phyloP scores from a whole-genome alignment of 2,329 filamentous ascomycete genomes.

The Lomentospora prolificans region DNA sequence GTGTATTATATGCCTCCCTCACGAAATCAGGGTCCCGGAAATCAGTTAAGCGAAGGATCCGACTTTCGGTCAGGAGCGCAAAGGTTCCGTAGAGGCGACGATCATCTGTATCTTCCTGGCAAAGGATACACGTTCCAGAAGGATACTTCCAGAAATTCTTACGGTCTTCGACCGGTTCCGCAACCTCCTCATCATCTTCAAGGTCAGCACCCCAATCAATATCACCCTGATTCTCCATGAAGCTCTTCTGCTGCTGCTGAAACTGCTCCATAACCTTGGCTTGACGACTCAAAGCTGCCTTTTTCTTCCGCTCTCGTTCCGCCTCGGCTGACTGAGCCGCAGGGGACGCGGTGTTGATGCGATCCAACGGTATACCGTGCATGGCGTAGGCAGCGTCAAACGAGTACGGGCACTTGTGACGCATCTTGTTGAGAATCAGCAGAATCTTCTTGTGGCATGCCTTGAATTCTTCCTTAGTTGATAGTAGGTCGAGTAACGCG shows the following conservation, averaged over 20 bases:
- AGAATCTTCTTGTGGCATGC: conserved; percentile 76
- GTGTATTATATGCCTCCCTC: conserved; percentile 69
- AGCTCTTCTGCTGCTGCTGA: conserved; percentile 93
- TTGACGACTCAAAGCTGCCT: conserved; percentile 79
- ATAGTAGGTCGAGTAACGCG: conserved; percentile 51
- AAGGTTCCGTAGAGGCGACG: conserved; percentile 86
- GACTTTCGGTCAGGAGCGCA: conserved; percentile 77
- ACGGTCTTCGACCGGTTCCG: conserved; percentile 48
- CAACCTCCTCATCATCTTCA: conserved; percentile 61
- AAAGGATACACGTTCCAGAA: conserved; percentile 85
- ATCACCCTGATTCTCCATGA: conserved; percentile 78
- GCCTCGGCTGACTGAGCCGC: conserved; percentile 57
- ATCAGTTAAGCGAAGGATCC: conserved; percentile 78
- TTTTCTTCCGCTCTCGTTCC: conserved; percentile 77
- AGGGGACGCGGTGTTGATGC: conserved; percentile 75
- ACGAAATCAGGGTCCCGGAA: conserved; percentile 74
- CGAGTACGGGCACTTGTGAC: conserved; percentile 65
- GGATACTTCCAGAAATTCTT: conserved; percentile 79
- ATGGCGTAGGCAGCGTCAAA: conserved; percentile 60
- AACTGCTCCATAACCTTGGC: conserved; percentile 96
- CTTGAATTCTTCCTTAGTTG: conserved; percentile 64
- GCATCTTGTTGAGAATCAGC: conserved; percentile 74
- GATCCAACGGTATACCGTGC: conserved; percentile 61
- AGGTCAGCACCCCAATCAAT: conserved; percentile 78
- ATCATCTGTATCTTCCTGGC: conserved; percentile 92